These are phyloP conservation scores for Glarea lozoyensis DNA, from an alignment of 495 filamentous ascomycete species.

Conservation along the genomic window DNA sequence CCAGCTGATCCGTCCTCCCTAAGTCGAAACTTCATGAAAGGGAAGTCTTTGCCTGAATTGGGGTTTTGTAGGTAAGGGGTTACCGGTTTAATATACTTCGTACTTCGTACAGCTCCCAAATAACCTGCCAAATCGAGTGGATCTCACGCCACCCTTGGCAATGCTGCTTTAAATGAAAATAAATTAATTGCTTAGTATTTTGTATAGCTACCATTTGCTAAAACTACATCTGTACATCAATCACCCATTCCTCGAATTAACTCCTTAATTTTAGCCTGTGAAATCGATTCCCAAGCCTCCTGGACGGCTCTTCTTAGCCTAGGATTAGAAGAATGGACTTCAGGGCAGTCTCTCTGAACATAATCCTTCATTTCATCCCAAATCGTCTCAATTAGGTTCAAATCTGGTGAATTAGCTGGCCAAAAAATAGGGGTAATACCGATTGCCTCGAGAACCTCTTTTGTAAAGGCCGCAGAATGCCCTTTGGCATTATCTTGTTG, in stretches of 20 bases:
- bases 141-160: too few species aligned
- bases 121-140: too few species aligned
- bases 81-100: too few species aligned
- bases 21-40: too few species aligned
- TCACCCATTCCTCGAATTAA: slow-evolving; percentile 20
- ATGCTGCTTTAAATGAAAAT: too few species aligned
- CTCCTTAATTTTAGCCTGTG: slow-evolving; percentile 12
- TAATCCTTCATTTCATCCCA: slow-evolving; percentile 24
- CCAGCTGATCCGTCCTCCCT: slow-evolving; percentile 8
- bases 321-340: slow-evolving; percentile 12
- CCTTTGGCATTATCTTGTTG: slow-evolving; percentile 20
- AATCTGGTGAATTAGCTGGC: slow-evolving; percentile 20
- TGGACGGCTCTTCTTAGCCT: slow-evolving; percentile 12
- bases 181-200: slow-evolving; percentile 14
- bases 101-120: too few species aligned
- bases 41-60: too few species aligned
- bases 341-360: slow-evolving; percentile 8
- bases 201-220: slow-evolving; percentile 23
- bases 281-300: slow-evolving; percentile 20
- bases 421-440: slow-evolving; percentile 17
- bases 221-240: slow-evolving; percentile 23
- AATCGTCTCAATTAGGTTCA: slow-evolving; percentile 22
- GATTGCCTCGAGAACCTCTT: neutral
- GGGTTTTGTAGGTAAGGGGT: too few species aligned
- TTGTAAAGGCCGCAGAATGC: slow-evolving; percentile 8